phyloP scores from a whole-genome alignment of 805 yeast species.

The Yarrowia sp. region DNA sequence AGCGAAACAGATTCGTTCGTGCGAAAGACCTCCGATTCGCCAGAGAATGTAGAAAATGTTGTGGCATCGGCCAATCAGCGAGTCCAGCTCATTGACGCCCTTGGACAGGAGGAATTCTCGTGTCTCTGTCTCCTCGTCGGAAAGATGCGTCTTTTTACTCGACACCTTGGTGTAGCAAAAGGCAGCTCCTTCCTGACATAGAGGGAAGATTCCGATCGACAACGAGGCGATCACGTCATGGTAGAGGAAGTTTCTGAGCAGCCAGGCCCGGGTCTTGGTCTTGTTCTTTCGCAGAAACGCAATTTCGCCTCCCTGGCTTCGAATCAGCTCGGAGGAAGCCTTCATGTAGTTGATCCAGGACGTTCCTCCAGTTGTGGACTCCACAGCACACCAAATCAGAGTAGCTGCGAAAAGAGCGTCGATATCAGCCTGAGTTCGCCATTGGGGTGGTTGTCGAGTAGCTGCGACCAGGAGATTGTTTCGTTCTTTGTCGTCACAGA shows the following conservation, averaged over 20 bases:
- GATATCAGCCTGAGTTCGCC: conserved; percentile 33
- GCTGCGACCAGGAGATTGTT: conserved; percentile 12
- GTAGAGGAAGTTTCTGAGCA: conserved; percentile 37
- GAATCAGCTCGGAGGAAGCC: conserved; percentile 26
- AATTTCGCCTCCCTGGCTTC: conserved; percentile 33
- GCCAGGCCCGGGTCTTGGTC: conserved; percentile 35
- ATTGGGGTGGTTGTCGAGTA: conserved; percentile 15
- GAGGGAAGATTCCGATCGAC: conserved; percentile 30
- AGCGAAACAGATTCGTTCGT: conserved; percentile 34
- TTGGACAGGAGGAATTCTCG: conserved; percentile 32
- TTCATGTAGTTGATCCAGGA: conserved; percentile 37
- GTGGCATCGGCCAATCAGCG: conserved; percentile 38
- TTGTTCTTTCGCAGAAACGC: conserved; percentile 37
- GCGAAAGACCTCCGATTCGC: conserved; percentile 35
- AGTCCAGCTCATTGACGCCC: conserved; percentile 39
- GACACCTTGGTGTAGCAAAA: conserved; percentile 38
- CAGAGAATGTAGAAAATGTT: conserved; percentile 38
- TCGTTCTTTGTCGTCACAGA: conserved; percentile 35
- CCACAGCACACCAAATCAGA: conserved; percentile 36
- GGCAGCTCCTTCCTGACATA: conserved; percentile 37
- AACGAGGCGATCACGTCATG: conserved; percentile 35
- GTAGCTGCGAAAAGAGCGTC: conserved; percentile 38
- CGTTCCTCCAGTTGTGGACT: conserved; percentile 34
- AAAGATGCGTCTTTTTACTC: conserved; percentile 26
- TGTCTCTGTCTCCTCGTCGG: conserved; percentile 27